Base-by-base conservation (phyloP, 176 grass and related monocot species). In the Miscanthus lutarioriparius region DNA sequence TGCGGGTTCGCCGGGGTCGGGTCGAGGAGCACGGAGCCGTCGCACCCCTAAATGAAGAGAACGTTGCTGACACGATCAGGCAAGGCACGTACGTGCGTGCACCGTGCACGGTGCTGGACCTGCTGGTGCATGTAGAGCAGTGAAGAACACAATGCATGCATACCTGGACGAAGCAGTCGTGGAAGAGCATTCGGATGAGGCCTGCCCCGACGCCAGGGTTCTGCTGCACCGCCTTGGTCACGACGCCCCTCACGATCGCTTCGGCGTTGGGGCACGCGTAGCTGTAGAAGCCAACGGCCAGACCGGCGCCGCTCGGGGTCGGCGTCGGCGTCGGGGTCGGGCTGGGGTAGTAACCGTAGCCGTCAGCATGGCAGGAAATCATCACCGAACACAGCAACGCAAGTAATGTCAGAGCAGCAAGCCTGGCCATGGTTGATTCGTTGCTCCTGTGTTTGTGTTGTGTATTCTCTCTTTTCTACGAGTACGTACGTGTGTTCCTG, bases 121-220 rank as follows among this genome's bases (percentile, higher is more conserved):
- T 37, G 36, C 0, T 37, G 36, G 5, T 37, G 36, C 36, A 37
- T 37, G 36, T 37, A 37, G 5, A 37, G 36, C 36, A 37, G 4
- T 43, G 41, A 10, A 8, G 27, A 28, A 17, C 26, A 27, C 27
- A 7, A 5, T 27, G 23, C 27, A 66, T 66, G 15, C 0, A 32
- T 17, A 86, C 20, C 48, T 53, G 16, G 48, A 53, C 48, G 48
- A 88, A 88, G 80, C 86, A 88, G 54, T 88, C 86, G 33, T 91
- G 90, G 86, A 91, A 91, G 47, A 72, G 56, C 82, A 91, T 23
- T 1, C 86, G 67, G 54, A 91, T 54, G 61, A 88, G 63, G 0
- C 82, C 86, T 2, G 82, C 82, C 0, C 77, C 90, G 8, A 82
- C 2, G 28, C 90, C 90, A 19, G 81, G 41, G 54, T 88, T 49